These are phyloP conservation scores for Podila horticola DNA, from an alignment of 192 early-diverging fungal genomes.

Conservation along the genomic window DNA sequence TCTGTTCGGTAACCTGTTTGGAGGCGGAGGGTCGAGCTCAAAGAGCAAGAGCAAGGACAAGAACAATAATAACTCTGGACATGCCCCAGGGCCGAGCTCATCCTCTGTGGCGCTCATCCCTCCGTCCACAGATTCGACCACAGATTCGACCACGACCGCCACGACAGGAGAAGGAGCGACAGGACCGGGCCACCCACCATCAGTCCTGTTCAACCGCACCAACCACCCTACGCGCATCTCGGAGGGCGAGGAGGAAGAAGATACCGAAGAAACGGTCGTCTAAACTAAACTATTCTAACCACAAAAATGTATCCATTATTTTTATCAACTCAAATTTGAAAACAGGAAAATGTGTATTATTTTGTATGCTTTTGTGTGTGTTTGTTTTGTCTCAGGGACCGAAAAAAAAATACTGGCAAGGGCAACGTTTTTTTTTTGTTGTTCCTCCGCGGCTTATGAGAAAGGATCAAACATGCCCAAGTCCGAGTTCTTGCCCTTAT, in stretches of 20 bases:
- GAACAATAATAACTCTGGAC: not conserved
- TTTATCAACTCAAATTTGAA: no score
- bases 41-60: not conserved
- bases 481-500: constrained; percentile 49
- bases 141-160: not conserved
- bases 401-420: no score
- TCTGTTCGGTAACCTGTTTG: not conserved
- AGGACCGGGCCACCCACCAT: not conserved
- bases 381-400: not conserved
- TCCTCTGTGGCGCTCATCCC: not conserved
- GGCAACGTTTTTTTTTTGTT: no score
- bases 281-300: not conserved
- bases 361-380: not conserved
- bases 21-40: not conserved
- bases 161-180: no score
- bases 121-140: not conserved
- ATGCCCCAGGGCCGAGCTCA: not conserved
- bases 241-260: constrained; percentile 48
- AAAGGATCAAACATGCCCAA: constrained; percentile 53
- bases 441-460: constrained; percentile 9
- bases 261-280: constrained; percentile 16
- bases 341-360: not conserved
- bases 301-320: no score
- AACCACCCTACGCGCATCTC: constrained; percentile 48
- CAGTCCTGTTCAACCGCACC: constrained; percentile 17